Evolutionary conservation across 192 early-diverging fungal genomes (phyloP), one percentile per base, ranked within the genome.

Genomic region (Coemansia sp.): DNA sequence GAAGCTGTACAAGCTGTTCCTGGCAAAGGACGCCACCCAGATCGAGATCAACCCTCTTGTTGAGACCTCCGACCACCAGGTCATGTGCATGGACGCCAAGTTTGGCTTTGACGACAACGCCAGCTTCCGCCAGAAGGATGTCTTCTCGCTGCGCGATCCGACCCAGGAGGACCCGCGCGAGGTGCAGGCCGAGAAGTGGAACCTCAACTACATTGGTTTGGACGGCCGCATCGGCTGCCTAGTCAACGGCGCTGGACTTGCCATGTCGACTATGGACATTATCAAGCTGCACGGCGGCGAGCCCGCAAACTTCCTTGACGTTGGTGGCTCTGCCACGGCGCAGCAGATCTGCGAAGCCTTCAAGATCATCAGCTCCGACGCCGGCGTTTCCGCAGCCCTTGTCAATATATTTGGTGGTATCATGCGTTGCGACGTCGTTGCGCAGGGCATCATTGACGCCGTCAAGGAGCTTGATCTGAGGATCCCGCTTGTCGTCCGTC

Each of bases 251-350:
- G 95, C 97, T 48, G 97, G 97, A 70, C 87, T 99, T 42, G 97
- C 95, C 76, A 99, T 97, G 97, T 91, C 97, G 56, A 99, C 97
- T 59, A 99, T 97, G 95, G 97, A 99, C 81, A 99, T 99, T 72
- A 97, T 99, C 83, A 97, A 99, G 86, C 87, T 99, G 57, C 89
- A 99, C 85, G 97, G 95, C 61, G 97, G 97, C 41, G 92, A 93
- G 66, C 97, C 97, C 9, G 97, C 95, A 74, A 99, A 99, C 88
- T 99, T 99, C 85, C 88, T 99, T 62, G 95, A 99, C 80, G 97
- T 99, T 67, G 97, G 97, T 66, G 97, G 97, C 69, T 90, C 93
- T 71, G 95, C 97, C 59, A 93, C 90, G 22, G 87, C 94, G 59
- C 89, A 95, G 66, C 94, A 95, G 83, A 95, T 99, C 66, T 93